These are phyloP conservation scores for Sisymbrium altissimum DNA, from an alignment of 345 rosid species.

Conservation along the genomic window DNA sequence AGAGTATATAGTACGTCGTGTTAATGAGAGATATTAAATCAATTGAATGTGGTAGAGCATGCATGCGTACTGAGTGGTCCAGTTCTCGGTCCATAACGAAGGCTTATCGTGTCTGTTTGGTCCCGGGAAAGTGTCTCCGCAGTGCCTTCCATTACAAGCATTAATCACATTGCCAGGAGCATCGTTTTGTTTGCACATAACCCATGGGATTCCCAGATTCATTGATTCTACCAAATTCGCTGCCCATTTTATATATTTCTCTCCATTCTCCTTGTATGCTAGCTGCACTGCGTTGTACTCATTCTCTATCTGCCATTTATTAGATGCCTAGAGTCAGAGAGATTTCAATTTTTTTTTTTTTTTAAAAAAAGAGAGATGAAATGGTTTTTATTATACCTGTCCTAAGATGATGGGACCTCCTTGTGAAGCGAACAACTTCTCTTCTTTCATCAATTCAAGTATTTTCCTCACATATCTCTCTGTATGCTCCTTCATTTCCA, in stretches of 20 bases:
- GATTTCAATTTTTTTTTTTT: background rate
- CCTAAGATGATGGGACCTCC: slow-evolving; percentile 64
- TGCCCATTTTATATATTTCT: slow-evolving; percentile 74
- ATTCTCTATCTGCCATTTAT: slow-evolving; percentile 67
- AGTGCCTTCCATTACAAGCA: slow-evolving; percentile 94
- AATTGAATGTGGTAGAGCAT: background rate
- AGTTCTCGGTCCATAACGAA: slow-evolving; percentile 87
- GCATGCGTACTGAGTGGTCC: slow-evolving; percentile 85
- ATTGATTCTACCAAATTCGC: slow-evolving; percentile 50
- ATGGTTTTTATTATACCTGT: slow-evolving; percentile 36
- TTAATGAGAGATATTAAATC: background rate
- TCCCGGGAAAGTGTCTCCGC: slow-evolving; percentile 90
- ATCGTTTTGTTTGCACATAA: slow-evolving; percentile 85
- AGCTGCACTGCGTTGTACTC: slow-evolving; percentile 72
- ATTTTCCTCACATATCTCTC: slow-evolving; percentile 46
- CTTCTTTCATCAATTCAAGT: slow-evolving; percentile 41
- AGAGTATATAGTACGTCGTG: background rate
- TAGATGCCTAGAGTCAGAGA: background rate
- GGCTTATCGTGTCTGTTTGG: slow-evolving; percentile 84
- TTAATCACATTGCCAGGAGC: slow-evolving; percentile 83
- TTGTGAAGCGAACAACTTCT: slow-evolving; percentile 50
- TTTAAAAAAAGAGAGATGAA: too few species aligned
- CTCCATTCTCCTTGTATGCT: slow-evolving; percentile 57
- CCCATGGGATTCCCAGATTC: slow-evolving; percentile 77
- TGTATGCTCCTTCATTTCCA: slow-evolving; percentile 43